Evolutionary conservation across 2,329 filamentous ascomycete genomes (phyloP).

Genomic region (Xylaria sp.): DNA sequence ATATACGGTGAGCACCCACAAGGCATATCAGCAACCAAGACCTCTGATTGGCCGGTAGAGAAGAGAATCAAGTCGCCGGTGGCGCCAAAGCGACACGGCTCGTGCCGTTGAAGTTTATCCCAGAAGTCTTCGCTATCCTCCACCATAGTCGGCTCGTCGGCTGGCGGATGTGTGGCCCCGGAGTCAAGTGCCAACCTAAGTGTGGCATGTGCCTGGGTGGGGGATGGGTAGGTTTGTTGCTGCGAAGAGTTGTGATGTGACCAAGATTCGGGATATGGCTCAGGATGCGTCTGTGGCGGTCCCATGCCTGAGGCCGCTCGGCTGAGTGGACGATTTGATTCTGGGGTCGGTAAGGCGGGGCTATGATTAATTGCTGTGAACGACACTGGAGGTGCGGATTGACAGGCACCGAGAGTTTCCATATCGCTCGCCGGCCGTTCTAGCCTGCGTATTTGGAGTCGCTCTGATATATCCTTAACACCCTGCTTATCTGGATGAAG

Average conservation of each 20-base stretch:
- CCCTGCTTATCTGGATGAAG: constrained; percentile 45
- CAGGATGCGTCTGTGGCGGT: constrained; percentile 22
- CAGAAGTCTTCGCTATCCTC: constrained; percentile 30
- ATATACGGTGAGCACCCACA: constrained; percentile 32
- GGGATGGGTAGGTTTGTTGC: constrained; percentile 7
- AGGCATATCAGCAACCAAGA: constrained; percentile 31
- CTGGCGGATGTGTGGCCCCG: constrained; percentile 18
- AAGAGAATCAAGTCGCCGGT: constrained; percentile 39
- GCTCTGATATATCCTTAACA: constrained; percentile 36
- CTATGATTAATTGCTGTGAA: constrained; percentile 49
- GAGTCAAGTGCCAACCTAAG: constrained; percentile 28
- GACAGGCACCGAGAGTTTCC: constrained; percentile 33
- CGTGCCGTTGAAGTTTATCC: constrained; percentile 32
- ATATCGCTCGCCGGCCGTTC: constrained; percentile 40
- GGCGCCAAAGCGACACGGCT: constrained; percentile 31
- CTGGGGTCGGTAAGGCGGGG: constrained; percentile 24
- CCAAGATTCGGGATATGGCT: constrained; percentile 31
- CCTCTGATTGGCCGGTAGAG: constrained; percentile 35
- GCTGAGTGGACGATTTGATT: constrained; percentile 22
- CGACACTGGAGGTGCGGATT: constrained; percentile 42
- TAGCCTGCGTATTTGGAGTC: constrained; percentile 40
- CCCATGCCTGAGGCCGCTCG: not conserved
- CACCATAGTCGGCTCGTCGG: constrained; percentile 15
- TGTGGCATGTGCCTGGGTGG: constrained; percentile 27
- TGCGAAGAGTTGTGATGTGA: constrained; percentile 29